These are phyloP conservation scores for Podaxis mareebaensis DNA, from an alignment of 768 basidiomycete species.

Conservation along the genomic window DNA sequence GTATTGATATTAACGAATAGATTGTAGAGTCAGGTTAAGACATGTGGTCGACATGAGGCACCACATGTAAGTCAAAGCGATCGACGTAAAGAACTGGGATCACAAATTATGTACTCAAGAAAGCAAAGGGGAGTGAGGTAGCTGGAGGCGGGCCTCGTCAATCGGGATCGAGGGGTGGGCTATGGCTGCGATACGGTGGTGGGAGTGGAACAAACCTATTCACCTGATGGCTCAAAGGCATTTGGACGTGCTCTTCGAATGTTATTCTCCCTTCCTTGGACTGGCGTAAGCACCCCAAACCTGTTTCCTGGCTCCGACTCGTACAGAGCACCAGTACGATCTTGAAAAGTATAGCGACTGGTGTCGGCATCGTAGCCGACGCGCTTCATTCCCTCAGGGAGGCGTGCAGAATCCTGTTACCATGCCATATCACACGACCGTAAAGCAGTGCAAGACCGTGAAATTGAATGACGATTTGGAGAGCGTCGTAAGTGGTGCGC, in stretches of 20 bases:
- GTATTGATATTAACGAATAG: not conserved
- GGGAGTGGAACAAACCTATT: not conserved
- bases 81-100: not conserved
- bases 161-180: not conserved
- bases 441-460: not conserved
- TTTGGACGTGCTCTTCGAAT: constrained; percentile 10
- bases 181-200: not conserved
- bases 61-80: not conserved
- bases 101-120: not conserved
- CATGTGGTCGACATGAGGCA: not conserved
- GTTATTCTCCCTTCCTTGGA: constrained; percentile 19
- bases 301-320: constrained; percentile 42
- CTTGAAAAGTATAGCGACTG: constrained; percentile 49
- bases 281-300: constrained; percentile 45
- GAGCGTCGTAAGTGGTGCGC: constrained; percentile 3
- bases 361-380: constrained; percentile 57
- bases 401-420: constrained; percentile 46
- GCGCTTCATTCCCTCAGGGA: constrained; percentile 49
- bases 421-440: constrained; percentile 5
- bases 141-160: not conserved
- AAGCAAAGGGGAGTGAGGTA: not conserved
- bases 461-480: not conserved
- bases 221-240: constrained; percentile 1
- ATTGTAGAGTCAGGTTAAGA: not conserved
- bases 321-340: constrained; percentile 45